Conservation (phyloP, 2,329 filamentous ascomycete genomes). For the Apiospora sp. region DNA sequence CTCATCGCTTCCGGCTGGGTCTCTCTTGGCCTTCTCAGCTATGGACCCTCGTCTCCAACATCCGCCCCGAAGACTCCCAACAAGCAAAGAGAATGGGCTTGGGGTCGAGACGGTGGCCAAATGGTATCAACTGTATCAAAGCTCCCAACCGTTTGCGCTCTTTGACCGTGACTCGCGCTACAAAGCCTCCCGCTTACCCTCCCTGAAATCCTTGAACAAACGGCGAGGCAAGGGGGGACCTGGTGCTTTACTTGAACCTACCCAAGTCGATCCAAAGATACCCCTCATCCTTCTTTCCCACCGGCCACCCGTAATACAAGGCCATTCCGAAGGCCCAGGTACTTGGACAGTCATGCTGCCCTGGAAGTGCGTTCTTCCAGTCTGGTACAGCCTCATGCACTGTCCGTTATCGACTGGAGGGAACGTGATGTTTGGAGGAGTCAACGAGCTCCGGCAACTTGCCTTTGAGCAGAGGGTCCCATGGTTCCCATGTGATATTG, state of each 20-base stretch:
- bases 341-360: slow-evolving; percentile 87
- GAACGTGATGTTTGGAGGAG: slow-evolving; percentile 82
- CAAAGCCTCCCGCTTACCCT: slow-evolving; percentile 70
- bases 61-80: slow-evolving; percentile 65
- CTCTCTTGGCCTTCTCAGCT: slow-evolving; percentile 75
- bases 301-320: slow-evolving; percentile 45
- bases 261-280: slow-evolving; percentile 74
- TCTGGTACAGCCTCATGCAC: slow-evolving; percentile 89
- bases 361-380: slow-evolving; percentile 85
- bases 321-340: slow-evolving; percentile 60
- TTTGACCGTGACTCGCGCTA: slow-evolving; percentile 75
- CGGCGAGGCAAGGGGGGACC: slow-evolving; percentile 71
- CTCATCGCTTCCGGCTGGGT: slow-evolving; percentile 72
- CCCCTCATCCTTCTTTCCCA: slow-evolving; percentile 74
- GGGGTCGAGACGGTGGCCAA: slow-evolving; percentile 32
- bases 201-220: slow-evolving; percentile 83
- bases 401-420: slow-evolving; percentile 81
- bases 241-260: slow-evolving; percentile 66
- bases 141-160: slow-evolving; percentile 58
- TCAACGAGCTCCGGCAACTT: slow-evolving; percentile 81
- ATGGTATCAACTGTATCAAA: slow-evolving; percentile 20
- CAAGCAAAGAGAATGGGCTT: slow-evolving; percentile 30
- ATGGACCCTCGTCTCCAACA: slow-evolving; percentile 83
- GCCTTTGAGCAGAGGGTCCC: slow-evolving; percentile 79
- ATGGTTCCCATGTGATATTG: slow-evolving; percentile 88